Evolutionary conservation across 139 green algal species (phyloP).

Genomic region (Chlamydomonas applanata): DNA sequence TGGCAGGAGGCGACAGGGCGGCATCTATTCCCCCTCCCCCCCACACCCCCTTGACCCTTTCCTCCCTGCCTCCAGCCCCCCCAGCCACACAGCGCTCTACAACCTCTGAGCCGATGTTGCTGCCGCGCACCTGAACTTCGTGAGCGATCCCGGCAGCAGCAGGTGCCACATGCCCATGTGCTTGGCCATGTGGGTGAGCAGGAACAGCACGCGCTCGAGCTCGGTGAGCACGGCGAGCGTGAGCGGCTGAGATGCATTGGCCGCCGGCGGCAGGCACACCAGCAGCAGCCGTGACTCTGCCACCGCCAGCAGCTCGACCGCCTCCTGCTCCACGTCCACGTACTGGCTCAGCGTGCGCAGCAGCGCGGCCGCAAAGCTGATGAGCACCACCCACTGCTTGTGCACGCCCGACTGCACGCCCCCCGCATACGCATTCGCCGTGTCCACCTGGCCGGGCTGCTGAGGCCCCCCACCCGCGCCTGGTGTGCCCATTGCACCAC

Average conservation of each 20-base stretch:
- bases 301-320: slow-evolving; percentile 28
- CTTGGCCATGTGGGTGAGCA: slow-evolving; percentile 23
- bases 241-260: slow-evolving; percentile 27
- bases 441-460: not conserved
- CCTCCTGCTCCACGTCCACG: slow-evolving; percentile 25
- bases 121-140: slow-evolving; percentile 35
- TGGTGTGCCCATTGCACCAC: not conserved
- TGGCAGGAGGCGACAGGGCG: too few relatives aligned
- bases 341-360: slow-evolving; percentile 32
- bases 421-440: not conserved
- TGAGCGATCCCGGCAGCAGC: slow-evolving; percentile 30
- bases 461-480: not conserved
- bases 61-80: not conserved
- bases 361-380: slow-evolving; percentile 30
- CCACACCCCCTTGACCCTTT: not conserved
- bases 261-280: slow-evolving; percentile 24
- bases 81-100: not conserved
- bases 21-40: not conserved
- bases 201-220: slow-evolving; percentile 42
- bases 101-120: not conserved
- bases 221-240: slow-evolving; percentile 34
- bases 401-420: slow-evolving; percentile 11
- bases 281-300: slow-evolving; percentile 43
- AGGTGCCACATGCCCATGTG: slow-evolving; percentile 38
- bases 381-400: slow-evolving; percentile 36